Base-by-base conservation (phyloP, 2,329 filamentous ascomycete genomes). In the Aureobasidium sp. region DNA sequence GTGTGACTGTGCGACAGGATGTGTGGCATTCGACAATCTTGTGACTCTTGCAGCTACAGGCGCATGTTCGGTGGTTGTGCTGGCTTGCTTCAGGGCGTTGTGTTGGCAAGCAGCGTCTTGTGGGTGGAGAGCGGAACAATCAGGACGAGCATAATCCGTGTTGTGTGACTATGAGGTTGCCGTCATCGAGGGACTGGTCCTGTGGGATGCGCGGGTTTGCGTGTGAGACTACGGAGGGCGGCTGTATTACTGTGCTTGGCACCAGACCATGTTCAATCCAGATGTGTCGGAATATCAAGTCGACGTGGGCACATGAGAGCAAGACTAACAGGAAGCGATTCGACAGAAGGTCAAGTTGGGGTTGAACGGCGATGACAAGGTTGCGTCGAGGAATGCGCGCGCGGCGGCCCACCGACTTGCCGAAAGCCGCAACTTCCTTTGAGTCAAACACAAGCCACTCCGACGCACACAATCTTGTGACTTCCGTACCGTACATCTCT, bases 141-240 rank as follows among this genome's bases (percentile, higher is more conserved):
- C 53, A 45, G 45, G 53, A 25, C 54, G 54, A 57, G 43, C 54
- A 57, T 57, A 47, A 57, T 57, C 40, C 19, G 21, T n/a, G n/a
- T 40, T 23, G 37, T 55, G 51, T 17, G 38, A 29, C 17, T 31
- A 31, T 11, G 45, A 31, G 38, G 3, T n/a, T 46, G 54, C 42
- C 38, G 43, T 57, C 31, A 47, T 57, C 31, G 54, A 47, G 23
- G 17, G 23, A 38, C 31, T 37, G 42, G 21, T 27, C n/a, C n/a
- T 38, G 31, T 31, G 31, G 19, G 19, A 37, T 17, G 42, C 23
- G 29, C 29, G 40, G 40, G 19, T 54, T 29, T 54, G 37, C 37
- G 50, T 25, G 25, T 31, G 35, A 35, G 33, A 29, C 35, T 31
- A 15, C 11, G 23, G 17, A 23, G 1, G 31, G 15, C 40, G 42